Evolutionary conservation across 2,329 filamentous ascomycete genomes (phyloP).

Genomic region (Saccharata proteae): DNA sequence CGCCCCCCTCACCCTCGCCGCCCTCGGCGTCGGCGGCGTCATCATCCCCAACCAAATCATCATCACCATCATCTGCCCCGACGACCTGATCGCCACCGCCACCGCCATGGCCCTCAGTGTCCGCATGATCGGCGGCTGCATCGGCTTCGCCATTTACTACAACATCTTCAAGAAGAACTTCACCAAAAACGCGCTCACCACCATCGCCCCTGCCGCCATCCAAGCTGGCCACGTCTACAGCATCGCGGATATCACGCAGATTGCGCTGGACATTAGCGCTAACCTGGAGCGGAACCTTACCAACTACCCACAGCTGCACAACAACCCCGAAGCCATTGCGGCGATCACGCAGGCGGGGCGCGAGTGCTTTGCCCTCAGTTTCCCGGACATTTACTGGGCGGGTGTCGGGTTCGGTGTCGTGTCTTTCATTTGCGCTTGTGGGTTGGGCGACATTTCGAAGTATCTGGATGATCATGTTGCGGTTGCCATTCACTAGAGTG

Average conservation of each 20-base stretch:
- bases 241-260: slow-evolving; percentile 38
- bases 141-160: slow-evolving; percentile 45
- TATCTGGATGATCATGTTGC: slow-evolving; percentile 6
- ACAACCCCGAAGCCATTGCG: slow-evolving; percentile 28
- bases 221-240: slow-evolving; percentile 13
- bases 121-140: slow-evolving; percentile 53
- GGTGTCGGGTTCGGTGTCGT: slow-evolving; percentile 50
- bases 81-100: slow-evolving; percentile 58
- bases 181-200: slow-evolving; percentile 13
- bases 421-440: slow-evolving; percentile 44
- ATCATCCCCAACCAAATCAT: slow-evolving; percentile 57
- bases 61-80: slow-evolving; percentile 56
- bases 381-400: slow-evolving; percentile 49
- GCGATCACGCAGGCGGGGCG: slow-evolving; percentile 42
- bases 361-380: slow-evolving; percentile 44
- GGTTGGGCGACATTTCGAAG: slow-evolving; percentile 43
- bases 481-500: no score
- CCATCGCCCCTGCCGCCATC: slow-evolving; percentile 14
- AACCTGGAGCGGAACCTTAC: slow-evolving; percentile 37
- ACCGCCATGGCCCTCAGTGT: slow-evolving; percentile 58
- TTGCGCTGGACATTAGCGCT: slow-evolving; percentile 30
- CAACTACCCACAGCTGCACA: slow-evolving; percentile 30
- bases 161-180: slow-evolving; percentile 21
- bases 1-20: slow-evolving; percentile 47
- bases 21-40: slow-evolving; percentile 55